Base-by-base conservation (phyloP, 768 basidiomycete species). In the Lactarius indigo region DNA sequence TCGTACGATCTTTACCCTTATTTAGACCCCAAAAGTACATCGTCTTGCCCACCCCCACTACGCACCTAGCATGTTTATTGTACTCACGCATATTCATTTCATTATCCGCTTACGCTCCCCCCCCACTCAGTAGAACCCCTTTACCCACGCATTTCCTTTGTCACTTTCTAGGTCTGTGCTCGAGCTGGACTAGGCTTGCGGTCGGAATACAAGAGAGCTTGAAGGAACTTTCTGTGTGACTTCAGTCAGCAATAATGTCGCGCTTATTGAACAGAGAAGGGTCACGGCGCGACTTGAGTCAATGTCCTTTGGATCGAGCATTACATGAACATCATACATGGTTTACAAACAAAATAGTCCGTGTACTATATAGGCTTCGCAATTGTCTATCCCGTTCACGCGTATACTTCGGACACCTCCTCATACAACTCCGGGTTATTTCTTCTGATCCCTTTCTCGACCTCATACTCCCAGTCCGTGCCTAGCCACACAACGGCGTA, bases 401-500 rank as follows among this genome's bases (percentile, higher is more conserved):
- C 61, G 50, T 9, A 33, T 35, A 63, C 59, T 54, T 56, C 61
- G 1, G 68, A 55, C 42, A 60, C 62, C 17, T 64, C 61, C 23
- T 39, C 41, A 20, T 60, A 18, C 58, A 56, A 15, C 62, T 68
- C 70, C 2, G 41, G 56, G 33, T 61, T 61, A 64, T 80, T 80
- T 37, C 81, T 73, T 41, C 70, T 66, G 1, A 80, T 73, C 0
- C 82, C 81, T 60, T 76, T 79, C 62, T 70, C 70, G 18, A 84
- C 71, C 66, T 84, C 83, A 31, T 75, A 72, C 30, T 83, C 78
- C 83, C 83, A 84, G 62, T 83, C 71, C 15, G 83, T 84, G 1
- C 79, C 80, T 20, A 82, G 74, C 78, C 83, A 83, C 8, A 91
- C 85, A 10, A 85, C 85, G 6, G 72, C 75, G 64, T 90, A 90